Conservation (phyloP, 192 early-diverging fungal species). For the Umbelopsis ramanniana region DNA sequence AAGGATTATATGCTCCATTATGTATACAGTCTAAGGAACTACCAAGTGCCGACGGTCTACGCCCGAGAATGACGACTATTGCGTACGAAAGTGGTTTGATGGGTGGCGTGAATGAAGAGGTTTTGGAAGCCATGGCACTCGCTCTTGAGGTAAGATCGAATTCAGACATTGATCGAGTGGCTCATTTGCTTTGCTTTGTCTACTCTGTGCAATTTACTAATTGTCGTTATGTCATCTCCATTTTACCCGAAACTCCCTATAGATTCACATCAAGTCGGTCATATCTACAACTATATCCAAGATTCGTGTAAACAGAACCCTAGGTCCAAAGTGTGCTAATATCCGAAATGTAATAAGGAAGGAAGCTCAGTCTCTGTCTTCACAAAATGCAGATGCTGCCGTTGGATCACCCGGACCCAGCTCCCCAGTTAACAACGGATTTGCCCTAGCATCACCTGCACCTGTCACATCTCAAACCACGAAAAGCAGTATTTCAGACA, state of each 20-base stretch:
- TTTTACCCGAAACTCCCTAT: not conserved
- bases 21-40: conserved; percentile 69
- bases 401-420: conserved; percentile 1
- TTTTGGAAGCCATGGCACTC: conserved; percentile 66
- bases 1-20: conserved; percentile 69
- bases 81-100: conserved; percentile 70
- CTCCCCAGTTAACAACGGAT: not conserved
- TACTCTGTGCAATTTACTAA: not conserved
- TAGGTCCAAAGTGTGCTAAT: conserved; percentile 41
- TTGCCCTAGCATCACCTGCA: conserved; percentile 4
- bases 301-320: conserved; percentile 61
- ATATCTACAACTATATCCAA: conserved; percentile 72
- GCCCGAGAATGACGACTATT: conserved; percentile 68
- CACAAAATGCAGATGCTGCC: not conserved
- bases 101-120: conserved; percentile 64
- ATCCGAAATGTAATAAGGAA: conserved; percentile 10
- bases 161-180: not conserved
- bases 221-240: no score
- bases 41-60: conserved; percentile 65
- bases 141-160: conserved; percentile 58
- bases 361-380: not conserved
- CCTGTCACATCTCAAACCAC: conserved; percentile 26
- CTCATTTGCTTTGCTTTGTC: no score
- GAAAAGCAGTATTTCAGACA: conserved; percentile 49
- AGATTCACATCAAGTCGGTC: conserved; percentile 69